Evolutionary conservation across 495 filamentous ascomycete genomes (phyloP).

Genomic region (Saxophila tyrrhenica): DNA sequence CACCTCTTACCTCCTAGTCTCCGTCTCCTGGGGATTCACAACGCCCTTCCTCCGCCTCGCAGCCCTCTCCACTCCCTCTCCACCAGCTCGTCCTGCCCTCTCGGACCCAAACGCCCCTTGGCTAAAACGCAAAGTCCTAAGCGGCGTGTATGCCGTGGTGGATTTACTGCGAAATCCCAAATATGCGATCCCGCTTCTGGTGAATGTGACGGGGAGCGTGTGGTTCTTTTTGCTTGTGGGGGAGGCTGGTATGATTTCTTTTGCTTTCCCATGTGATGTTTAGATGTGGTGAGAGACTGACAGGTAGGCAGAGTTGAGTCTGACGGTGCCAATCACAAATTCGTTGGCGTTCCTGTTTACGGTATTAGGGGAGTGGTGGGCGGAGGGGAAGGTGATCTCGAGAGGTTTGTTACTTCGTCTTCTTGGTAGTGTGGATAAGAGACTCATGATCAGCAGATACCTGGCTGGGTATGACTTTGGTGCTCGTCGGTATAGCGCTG

Average conservation of each 20-base stretch:
- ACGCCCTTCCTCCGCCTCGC: constrained; percentile 66
- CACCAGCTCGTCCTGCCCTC: constrained; percentile 37
- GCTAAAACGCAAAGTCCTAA: constrained; percentile 43
- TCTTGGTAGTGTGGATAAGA: not conserved
- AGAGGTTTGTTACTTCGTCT: constrained; percentile 40
- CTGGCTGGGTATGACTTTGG: constrained; percentile 76
- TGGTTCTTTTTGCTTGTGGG: constrained; percentile 98
- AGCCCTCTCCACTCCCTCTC: constrained; percentile 44
- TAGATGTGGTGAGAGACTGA: not conserved
- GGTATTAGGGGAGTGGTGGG: constrained; percentile 89
- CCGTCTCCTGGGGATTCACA: constrained; percentile 72
- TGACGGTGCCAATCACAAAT: constrained; percentile 92
- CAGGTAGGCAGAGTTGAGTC: constrained; percentile 55
- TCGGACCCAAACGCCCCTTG: constrained; percentile 36
- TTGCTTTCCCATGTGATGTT: not conserved
- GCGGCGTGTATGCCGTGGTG: constrained; percentile 56
- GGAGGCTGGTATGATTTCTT: constrained; percentile 57
- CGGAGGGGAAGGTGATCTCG: constrained; percentile 77
- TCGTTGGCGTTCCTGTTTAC: constrained; percentile 92
- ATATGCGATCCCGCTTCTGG: constrained; percentile 73
- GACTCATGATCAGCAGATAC: constrained; percentile 47
- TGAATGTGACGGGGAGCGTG: constrained; percentile 88
- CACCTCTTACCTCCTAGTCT: constrained; percentile 82
- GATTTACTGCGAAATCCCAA: constrained; percentile 70
- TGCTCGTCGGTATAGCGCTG: constrained; percentile 71